Evolutionary conservation across 2,329 filamentous ascomycete species (phyloP).

Genomic region (Arthrocladium fulminans): DNA sequence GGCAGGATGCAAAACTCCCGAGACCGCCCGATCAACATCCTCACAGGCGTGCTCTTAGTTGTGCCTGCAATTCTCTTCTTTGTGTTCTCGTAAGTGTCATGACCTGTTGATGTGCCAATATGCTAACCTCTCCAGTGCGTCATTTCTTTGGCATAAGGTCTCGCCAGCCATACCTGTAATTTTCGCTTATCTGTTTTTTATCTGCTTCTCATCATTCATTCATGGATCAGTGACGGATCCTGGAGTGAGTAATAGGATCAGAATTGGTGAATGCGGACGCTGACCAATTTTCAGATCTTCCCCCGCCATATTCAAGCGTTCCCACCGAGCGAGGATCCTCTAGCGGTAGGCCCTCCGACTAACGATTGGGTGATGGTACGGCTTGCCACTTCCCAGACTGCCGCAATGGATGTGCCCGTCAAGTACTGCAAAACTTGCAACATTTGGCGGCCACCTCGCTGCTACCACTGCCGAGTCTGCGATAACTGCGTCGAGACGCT

Average conservation of each 20-base stretch:
- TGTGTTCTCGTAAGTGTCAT: constrained; percentile 55
- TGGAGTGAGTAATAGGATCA: constrained; percentile 56
- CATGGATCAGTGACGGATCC: constrained; percentile 90
- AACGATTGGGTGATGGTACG: constrained; percentile 93
- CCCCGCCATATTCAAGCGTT: constrained; percentile 87
- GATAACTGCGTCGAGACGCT: constrained; percentile 97
- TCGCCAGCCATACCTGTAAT: constrained; percentile 81
- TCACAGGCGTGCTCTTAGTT: constrained; percentile 71
- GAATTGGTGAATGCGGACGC: background rate
- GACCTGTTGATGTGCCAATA: background rate
- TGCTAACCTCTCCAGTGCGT: constrained; percentile 42
- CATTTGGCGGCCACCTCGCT: constrained; percentile 91
- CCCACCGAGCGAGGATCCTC: constrained; percentile 74
- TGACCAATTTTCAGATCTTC: constrained; percentile 57
- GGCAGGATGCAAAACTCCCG: constrained; percentile 82
- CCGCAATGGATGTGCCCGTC: constrained; percentile 94
- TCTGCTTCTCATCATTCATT: constrained; percentile 86
- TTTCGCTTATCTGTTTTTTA: constrained; percentile 83
- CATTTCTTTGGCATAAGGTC: constrained; percentile 76
- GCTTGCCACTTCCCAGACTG: constrained; percentile 61
- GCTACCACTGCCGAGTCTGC: constrained; percentile 92
- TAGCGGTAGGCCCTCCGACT: constrained; percentile 71
- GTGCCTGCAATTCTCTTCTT: constrained; percentile 78
- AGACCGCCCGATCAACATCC: constrained; percentile 79
- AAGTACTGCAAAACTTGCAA: constrained; percentile 98